Evolutionary conservation across 352 stramenopile genomes (phyloP).

Genomic region (Phytophthora europaea): DNA sequence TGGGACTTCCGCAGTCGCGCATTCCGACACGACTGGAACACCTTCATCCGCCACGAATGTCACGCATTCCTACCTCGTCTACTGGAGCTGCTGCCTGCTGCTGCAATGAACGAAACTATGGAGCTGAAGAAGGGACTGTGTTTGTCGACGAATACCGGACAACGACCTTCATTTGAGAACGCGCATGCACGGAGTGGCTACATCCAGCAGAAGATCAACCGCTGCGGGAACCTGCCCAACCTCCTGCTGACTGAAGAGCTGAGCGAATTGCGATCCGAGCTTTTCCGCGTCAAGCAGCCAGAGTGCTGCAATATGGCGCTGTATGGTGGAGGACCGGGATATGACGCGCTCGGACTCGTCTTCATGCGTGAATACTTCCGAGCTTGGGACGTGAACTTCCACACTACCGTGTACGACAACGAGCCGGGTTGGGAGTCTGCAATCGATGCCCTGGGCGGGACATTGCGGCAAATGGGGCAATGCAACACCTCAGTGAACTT

Average conservation of each 20-base stretch:
- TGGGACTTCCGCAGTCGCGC: conserved; percentile 62
- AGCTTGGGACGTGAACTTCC: conserved; percentile 51
- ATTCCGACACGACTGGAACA: conserved; percentile 68
- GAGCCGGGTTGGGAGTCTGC: conserved; percentile 66
- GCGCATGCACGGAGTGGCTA: conserved; percentile 67
- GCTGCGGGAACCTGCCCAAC: conserved; percentile 72
- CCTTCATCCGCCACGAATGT: conserved; percentile 56
- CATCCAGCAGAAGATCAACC: conserved; percentile 76
- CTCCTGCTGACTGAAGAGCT: conserved; percentile 66
- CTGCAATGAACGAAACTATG: conserved; percentile 51
- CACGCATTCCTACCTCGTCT: conserved; percentile 50
- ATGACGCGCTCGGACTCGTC: conserved; percentile 62
- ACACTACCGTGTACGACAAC: conserved; percentile 77
- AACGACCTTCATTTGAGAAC: conserved; percentile 74
- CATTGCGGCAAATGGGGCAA: conserved; percentile 39
- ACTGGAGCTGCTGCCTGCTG: conserved; percentile 42
- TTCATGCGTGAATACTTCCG: conserved; percentile 69
- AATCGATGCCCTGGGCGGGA: conserved; percentile 43
- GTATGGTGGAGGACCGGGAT: conserved; percentile 72
- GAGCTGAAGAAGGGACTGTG: conserved; percentile 68
- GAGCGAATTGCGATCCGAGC: conserved; percentile 52
- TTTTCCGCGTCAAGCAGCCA: conserved; percentile 50
- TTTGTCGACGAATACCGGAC: conserved; percentile 70
- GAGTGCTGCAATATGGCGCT: conserved; percentile 59
- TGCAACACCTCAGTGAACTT: conserved; percentile 47